Conservation (phyloP, 805 yeast species). For the Metschnikowia picachoensis region DNA sequence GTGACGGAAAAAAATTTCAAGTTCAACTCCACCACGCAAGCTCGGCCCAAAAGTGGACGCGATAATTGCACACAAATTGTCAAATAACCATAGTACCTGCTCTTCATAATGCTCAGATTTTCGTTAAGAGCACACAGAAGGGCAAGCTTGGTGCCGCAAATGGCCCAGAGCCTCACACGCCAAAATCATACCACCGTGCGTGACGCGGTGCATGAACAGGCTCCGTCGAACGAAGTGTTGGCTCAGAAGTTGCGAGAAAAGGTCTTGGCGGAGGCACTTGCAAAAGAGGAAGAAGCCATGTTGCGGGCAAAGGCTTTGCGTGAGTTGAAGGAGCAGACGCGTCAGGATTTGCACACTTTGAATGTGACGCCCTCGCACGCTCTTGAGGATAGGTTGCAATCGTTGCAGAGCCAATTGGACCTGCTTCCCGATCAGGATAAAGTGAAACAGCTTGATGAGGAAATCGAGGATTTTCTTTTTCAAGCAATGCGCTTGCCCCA, state of each 20-base stretch:
- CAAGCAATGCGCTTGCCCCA: constrained; percentile 32
- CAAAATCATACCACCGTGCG: neutral
- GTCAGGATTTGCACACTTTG: constrained; percentile 26
- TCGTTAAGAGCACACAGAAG: neutral
- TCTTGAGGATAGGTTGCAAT: constrained; percentile 26
- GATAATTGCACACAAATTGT: neutral
- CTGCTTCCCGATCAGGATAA: constrained; percentile 26
- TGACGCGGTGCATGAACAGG: neutral
- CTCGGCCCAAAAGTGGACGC: neutral
- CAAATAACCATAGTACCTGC: neutral
- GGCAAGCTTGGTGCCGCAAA: neutral
- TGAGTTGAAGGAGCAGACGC: constrained; percentile 28
- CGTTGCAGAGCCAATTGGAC: constrained; percentile 30
- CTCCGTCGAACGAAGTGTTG: neutral
- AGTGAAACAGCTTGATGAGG: constrained; percentile 38
- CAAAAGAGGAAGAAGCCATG: constrained; percentile 39
- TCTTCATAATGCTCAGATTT: constrained; percentile 1
- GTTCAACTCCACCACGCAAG: neutral
- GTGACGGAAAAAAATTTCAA: constrained; percentile 3
- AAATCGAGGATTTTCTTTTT: constrained; percentile 36
- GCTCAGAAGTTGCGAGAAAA: constrained; percentile 29
- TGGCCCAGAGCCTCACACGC: neutral
- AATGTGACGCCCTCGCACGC: constrained; percentile 33
- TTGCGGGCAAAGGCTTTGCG: constrained; percentile 32
- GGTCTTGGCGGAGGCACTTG: constrained; percentile 42